Evolutionary conservation across 176 grass and related monocot species (phyloP), one percentile per base, ranked within the genome.

Genomic region (Oryza glaberrima): DNA sequence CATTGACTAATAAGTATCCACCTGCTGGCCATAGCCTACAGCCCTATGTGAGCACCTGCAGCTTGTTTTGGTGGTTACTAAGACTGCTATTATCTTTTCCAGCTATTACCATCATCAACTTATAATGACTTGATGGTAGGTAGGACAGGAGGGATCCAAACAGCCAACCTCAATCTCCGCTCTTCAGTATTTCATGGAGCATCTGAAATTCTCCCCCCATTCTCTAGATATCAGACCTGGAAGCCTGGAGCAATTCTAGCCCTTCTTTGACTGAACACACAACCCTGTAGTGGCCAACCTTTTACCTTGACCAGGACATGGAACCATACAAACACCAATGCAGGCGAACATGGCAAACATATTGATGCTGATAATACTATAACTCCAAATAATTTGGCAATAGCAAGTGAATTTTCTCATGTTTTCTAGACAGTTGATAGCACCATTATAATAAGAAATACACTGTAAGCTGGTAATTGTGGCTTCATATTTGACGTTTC

Each of bases 221-320:
- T 63, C 58, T 22, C 58, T 23, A 63, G 20, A 63, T 63, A n/a
- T 9, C 58, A 63, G 8, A 9, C 7, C 19, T 22, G 58, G 58
- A 5, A 23, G 20, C 58, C 58, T 79, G 15, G 32, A 56, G 25
- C 73, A 56, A 32, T 86, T 9, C 45, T 32, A 49, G 64, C 28
- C 60, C 20, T 54, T 49, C 67, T 82, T 72, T 77, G 66, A 90
- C 73, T 78, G 47, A 86, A 51, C 48, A 16, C 48, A 16, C 48
- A 16, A 4, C 48, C 14, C 48, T 16, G 4, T 14, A 15, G 14
- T 51, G 65, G 17, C 54, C 28, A 51, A 64, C 8, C 49, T 85
- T 85, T 77, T 34, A 77, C 77, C 71, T 43, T 81, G 70, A 51
- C 44, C 65, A 76, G 65, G 71, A 10, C 49, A 56, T 90, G 60